Evolutionary conservation across 2,329 filamentous ascomycete genomes (phyloP).

Genomic region (Penicillium brevicompactum): DNA sequence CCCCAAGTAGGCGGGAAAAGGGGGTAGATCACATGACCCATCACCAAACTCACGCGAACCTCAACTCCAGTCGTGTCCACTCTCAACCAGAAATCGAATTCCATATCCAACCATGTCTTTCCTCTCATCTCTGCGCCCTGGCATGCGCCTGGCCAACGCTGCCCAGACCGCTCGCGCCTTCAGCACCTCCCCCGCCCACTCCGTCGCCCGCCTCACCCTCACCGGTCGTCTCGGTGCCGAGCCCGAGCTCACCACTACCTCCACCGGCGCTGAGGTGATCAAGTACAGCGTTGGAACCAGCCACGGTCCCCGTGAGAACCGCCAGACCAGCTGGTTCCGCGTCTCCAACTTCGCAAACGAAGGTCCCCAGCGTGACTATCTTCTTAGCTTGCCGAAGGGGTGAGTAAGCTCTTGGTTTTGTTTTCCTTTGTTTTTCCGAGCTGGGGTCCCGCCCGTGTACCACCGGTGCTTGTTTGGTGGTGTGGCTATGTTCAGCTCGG

Average conservation of each 20-base stretch:
- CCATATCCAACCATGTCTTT: slow-evolving; percentile 39
- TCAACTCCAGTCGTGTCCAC: neutral
- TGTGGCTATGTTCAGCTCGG: neutral
- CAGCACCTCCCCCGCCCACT: slow-evolving; percentile 64
- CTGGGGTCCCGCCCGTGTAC: slow-evolving; percentile 2
- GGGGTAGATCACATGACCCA: slow-evolving; percentile 1
- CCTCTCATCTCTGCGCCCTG: slow-evolving; percentile 56
- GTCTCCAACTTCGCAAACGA: slow-evolving; percentile 72
- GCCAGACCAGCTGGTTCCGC: slow-evolving; percentile 82
- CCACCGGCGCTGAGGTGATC: slow-evolving; percentile 72
- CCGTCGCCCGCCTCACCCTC: slow-evolving; percentile 79
- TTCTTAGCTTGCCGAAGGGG: slow-evolving; percentile 81
- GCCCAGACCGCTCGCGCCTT: slow-evolving; percentile 66
- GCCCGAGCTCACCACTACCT: slow-evolving; percentile 73
- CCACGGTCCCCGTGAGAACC: slow-evolving; percentile 67
- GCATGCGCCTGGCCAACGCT: slow-evolving; percentile 49
- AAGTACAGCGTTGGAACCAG: slow-evolving; percentile 75
- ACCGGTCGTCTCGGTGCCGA: slow-evolving; percentile 80
- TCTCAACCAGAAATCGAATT: neutral
- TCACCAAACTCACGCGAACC: neutral
- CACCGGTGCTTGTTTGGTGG: neutral
- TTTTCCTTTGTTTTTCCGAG: neutral
- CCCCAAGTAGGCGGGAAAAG: neutral
- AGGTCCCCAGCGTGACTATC: slow-evolving; percentile 68
- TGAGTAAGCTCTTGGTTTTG: slow-evolving; percentile 52